Evolutionary conservation across 371 early-diverging fungal species (phyloP).

Genomic region (Rhizopus stolonifer): DNA sequence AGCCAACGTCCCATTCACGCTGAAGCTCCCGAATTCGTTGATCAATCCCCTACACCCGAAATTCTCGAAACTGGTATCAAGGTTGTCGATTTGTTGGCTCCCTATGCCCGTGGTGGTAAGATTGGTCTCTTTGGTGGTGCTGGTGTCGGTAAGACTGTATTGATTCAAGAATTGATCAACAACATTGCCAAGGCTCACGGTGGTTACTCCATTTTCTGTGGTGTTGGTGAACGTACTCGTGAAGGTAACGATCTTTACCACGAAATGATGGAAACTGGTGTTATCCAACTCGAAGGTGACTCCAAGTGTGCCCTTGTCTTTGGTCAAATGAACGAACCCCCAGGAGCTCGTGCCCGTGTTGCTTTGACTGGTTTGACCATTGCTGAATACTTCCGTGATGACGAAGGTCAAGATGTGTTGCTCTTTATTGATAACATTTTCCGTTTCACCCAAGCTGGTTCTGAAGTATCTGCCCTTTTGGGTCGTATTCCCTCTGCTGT

Average conservation of each 20-base stretch:
- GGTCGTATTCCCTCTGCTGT: slow-evolving; percentile 99
- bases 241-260: slow-evolving; percentile 99
- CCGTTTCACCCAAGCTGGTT: slow-evolving; percentile 95
- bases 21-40: slow-evolving; percentile 92
- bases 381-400: slow-evolving; percentile 99
- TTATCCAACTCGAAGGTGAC: slow-evolving; percentile 92
- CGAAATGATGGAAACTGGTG: slow-evolving; percentile 95
- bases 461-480: slow-evolving; percentile 94
- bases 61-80: slow-evolving; percentile 98
- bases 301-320: slow-evolving; percentile 96
- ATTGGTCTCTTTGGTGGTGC: slow-evolving; percentile 98
- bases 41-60: slow-evolving; percentile 95
- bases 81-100: slow-evolving; percentile 97
- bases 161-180: slow-evolving; percentile 97
- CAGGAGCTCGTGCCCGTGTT: slow-evolving; percentile 99
- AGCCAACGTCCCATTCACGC: slow-evolving; percentile 88
- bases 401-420: slow-evolving; percentile 98
- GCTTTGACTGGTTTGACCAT: slow-evolving; percentile 97
- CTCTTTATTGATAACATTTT: slow-evolving; percentile 99
- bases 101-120: slow-evolving; percentile 98
- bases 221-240: slow-evolving; percentile 98
- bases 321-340: slow-evolving; percentile 99
- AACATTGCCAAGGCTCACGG: slow-evolving; percentile 98
- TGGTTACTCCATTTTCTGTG: slow-evolving; percentile 97
- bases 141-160: slow-evolving; percentile 98